Base-by-base conservation (phyloP, 129 eudicot genomes). In the Flaveria bidentis region DNA sequence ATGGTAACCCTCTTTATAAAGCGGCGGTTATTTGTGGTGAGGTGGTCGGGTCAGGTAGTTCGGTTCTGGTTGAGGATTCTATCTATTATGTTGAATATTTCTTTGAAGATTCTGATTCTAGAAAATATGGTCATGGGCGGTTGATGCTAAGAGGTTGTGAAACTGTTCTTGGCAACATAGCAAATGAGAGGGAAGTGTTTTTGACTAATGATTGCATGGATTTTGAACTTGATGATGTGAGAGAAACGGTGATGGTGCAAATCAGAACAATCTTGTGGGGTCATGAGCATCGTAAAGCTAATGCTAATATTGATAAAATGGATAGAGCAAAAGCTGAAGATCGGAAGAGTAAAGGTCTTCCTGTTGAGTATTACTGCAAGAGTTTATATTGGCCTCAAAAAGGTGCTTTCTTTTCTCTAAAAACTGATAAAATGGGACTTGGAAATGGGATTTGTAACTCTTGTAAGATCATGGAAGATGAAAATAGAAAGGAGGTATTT, bases 281-380 rank as follows among this genome's bases (percentile, higher is more conserved):
- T 23, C 79, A 84, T 81, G 87, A 95, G 68, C 85, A 86, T 68
- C 84, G 99, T 13, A 95, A 86, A 67, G 82, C 86, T 45, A 86
- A 95, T 83, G 87, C 92, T 5, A 42, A 67, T 73, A 78, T 78
- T 78, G 96, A 87, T 67, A 91, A 80, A 81, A 25, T 52, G 69
- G 93, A 95, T 47, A 85, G 92, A 81, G 90, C 85, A 58, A 86
- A 78, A 46, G 99, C 97, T 39, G 96, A 87, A 45, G 97, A 95
- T 33, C 82, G 96, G 80, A 89, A 91, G 79, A 82, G 56, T 71
- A 86, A 85, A 73, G 96, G 91, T 23, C 47, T 85, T 46, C 89
- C 91, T 0, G 63, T 74, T 58, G 97, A 91, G 57, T 91, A 77
- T 78, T 87, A 82, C 58, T 95, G 99, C 66, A 95, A 85, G 87